Base-by-base conservation (phyloP, 192 early-diverging fungal species). In the Coemansia sp. region DNA sequence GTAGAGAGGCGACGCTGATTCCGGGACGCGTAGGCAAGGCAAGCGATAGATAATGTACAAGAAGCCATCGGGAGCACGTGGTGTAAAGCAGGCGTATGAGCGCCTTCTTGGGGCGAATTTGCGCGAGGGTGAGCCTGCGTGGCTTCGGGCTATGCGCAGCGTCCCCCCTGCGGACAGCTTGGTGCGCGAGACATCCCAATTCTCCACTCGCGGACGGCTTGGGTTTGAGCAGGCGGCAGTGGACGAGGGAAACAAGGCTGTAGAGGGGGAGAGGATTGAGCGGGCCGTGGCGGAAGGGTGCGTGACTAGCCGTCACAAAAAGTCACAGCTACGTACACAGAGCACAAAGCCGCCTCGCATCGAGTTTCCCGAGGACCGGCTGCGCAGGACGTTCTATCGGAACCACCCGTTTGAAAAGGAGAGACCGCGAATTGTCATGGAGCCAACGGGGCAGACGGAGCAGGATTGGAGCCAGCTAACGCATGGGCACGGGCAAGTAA, bases 401-500 rank as follows among this genome's bases (percentile, higher is more conserved):
- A 89, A 94, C 84, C 96, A 99, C 79, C 96, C 96, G 18, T 93
- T 91, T 71, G 96, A 99, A 77, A 82, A 90, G 64, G 65, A 77
- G 34, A 81, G 90, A 60, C 93, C 95, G 34, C 74, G 85, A 34
- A 82, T 85, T 6, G 63, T 95, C 37, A 84, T 91, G 24, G 93
- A 94, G 78, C 80, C 74, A 23, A 84, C 87, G 2, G 76, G 85
- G 9, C 82, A 77, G 65, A 71, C 55, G 23, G 50, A 60, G 53
- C 51, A 63, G 55, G 79, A 84, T 64, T 90, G 86, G 80, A 78
- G 76, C 46, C 71, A 69, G 53, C 77, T 93, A n/a, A 28, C 86
- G 39, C 66, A 83, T 37, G 66, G 83, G 35, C 28, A 61, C 16
- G 63, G 74, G 33, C 83, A 86, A 46, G 82, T 94, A 48, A 88